Evolutionary conservation across 2,329 filamentous ascomycete species (phyloP).

Genomic region (Cercospora brassicicola): DNA sequence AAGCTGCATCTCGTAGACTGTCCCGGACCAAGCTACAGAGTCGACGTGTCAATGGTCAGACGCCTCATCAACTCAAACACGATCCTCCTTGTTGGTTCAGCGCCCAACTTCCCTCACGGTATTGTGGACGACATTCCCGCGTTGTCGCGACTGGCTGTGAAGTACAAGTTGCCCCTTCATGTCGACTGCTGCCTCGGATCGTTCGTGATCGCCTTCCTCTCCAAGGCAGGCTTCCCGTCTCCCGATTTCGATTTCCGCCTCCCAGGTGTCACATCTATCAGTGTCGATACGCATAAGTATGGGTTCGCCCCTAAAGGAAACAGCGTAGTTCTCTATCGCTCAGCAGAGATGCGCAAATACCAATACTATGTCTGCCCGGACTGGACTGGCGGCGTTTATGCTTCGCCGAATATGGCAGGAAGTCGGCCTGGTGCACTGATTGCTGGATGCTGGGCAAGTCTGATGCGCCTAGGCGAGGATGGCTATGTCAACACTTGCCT

Average conservation of each 20-base stretch:
- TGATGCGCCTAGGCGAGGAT: conserved; percentile 83
- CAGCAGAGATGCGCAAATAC: conserved; percentile 72
- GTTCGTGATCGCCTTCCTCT: conserved; percentile 88
- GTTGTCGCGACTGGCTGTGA: conserved; percentile 78
- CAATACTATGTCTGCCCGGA: conserved; percentile 96
- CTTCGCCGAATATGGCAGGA: conserved; percentile 85
- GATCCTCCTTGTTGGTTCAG: conserved; percentile 85
- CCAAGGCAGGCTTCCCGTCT: conserved; percentile 88
- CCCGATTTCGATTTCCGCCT: conserved; percentile 90
- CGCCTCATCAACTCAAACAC: conserved; percentile 94
- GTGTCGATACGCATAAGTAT: conserved; percentile 97
- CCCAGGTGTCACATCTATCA: conserved; percentile 91
- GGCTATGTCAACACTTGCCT: conserved; percentile 87
- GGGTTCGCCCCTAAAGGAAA: conserved; percentile 98
- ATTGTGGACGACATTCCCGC: conserved; percentile 93
- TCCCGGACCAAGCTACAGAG: conserved; percentile 81
- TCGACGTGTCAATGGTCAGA: conserved; percentile 72
- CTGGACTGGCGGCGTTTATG: conserved; percentile 95
- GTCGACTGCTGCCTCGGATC: conserved; percentile 97
- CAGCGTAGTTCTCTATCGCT: conserved; percentile 88
- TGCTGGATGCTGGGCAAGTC: conserved; percentile 88
- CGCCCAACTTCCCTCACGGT: conserved; percentile 96
- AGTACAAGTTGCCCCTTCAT: conserved; percentile 80
- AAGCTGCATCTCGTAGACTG: conserved; percentile 86
- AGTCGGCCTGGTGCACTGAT: conserved; percentile 91